These are phyloP conservation scores for Triticum timopheevii DNA, from an alignment of 176 grass and related monocot species.

Conservation along the genomic window DNA sequence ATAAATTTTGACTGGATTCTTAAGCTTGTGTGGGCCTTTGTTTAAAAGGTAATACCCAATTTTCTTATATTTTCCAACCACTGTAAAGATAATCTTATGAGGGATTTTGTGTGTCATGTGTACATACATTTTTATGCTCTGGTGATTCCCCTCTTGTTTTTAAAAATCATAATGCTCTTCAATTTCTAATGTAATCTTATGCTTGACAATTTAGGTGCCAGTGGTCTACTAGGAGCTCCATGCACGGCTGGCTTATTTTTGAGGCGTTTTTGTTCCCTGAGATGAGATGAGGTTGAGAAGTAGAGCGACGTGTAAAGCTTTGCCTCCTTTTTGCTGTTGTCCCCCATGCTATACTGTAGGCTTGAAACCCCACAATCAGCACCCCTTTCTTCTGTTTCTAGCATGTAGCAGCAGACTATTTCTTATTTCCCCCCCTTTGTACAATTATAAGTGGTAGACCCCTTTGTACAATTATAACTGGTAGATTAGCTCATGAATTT, in stretches of 20 bases:
- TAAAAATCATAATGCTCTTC: background rate
- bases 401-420: slow-evolving; percentile 22
- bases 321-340: slow-evolving; percentile 18
- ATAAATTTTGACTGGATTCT: slow-evolving; percentile 38
- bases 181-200: slow-evolving; percentile 14
- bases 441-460: background rate
- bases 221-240: slow-evolving; percentile 30
- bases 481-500: slow-evolving; percentile 30
- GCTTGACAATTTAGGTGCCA: slow-evolving; percentile 35
- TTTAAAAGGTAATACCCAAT: background rate
- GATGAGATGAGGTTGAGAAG: slow-evolving; percentile 39
- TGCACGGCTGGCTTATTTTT: slow-evolving; percentile 42
- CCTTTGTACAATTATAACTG: slow-evolving; percentile 19
- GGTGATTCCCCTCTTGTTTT: background rate
- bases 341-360: background rate
- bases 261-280: slow-evolving; percentile 36
- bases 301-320: slow-evolving; percentile 36
- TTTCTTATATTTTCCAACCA: background rate
- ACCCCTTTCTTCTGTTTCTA: slow-evolving; percentile 16
- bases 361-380: background rate
- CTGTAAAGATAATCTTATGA: background rate
- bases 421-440: background rate
- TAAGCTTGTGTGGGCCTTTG: slow-evolving; percentile 26
- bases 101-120: background rate
- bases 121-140: background rate